These are phyloP conservation scores for Bipolaris cookei DNA, from an alignment of 2,329 filamentous ascomycete species.

Conservation along the genomic window DNA sequence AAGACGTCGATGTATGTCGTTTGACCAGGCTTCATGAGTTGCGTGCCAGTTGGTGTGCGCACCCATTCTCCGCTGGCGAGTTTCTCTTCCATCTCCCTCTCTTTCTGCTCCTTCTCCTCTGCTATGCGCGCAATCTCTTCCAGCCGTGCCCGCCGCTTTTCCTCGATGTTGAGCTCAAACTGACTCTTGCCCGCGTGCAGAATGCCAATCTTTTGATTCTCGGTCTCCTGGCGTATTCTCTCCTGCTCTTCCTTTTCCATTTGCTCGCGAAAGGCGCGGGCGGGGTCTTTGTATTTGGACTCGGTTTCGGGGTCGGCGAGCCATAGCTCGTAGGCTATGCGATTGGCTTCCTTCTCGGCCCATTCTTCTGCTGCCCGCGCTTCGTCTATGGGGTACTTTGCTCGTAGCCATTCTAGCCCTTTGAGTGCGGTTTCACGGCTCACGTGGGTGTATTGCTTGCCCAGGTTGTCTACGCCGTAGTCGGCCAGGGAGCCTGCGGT, in stretches of 20 bases:
- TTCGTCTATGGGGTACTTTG: conserved; percentile 49
- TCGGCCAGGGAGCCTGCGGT: conserved; percentile 50
- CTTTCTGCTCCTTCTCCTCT: conserved; percentile 42
- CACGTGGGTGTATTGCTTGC: conserved; percentile 37
- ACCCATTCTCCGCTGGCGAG: conserved; percentile 45
- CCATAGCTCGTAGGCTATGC: conserved; percentile 49
- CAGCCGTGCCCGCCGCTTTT: conserved; percentile 40
- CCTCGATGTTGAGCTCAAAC: conserved; percentile 44
- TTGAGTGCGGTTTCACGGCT: conserved; percentile 36
- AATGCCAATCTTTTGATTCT: conserved; percentile 41
- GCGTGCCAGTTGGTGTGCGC: conserved; percentile 40
- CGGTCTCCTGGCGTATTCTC: conserved; percentile 28
- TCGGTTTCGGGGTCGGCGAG: conserved; percentile 47
- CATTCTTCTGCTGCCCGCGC: conserved; percentile 49
- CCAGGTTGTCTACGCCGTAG: conserved; percentile 47
- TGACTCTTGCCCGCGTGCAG: conserved; percentile 43
- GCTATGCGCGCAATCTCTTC: conserved; percentile 38
- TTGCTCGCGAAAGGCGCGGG: conserved; percentile 42
- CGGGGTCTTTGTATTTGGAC: conserved; percentile 49
- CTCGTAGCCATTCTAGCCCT: conserved; percentile 47
- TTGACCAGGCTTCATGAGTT: conserved; percentile 47
- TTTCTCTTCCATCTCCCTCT: conserved; percentile 40
- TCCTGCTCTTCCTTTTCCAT: conserved; percentile 42
- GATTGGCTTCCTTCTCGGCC: conserved; percentile 49
- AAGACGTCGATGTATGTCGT: conserved; percentile 44